Base-by-base conservation (phyloP, 306 rosid genomes). In the Cicer yamashitae region DNA sequence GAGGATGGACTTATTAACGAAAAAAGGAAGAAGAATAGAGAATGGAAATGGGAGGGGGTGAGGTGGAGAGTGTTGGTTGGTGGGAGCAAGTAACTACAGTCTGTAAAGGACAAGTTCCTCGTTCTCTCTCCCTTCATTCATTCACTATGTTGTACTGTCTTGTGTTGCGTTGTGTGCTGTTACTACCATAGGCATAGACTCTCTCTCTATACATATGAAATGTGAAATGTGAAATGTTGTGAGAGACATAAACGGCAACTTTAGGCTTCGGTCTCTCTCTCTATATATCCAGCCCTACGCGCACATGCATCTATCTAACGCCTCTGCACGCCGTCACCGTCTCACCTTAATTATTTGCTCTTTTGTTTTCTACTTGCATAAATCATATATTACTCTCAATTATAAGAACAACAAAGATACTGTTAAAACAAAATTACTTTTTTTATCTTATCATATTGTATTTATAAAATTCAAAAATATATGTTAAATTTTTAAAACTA, bases 1-100 rank as follows among this genome's bases (percentile, higher is more conserved):
- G 37, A 30, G 37, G 5, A 30, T 30, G 37, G 37, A 30, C 1
- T 30, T 30, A 30, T 7, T 17, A 15, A 53, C 62, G 10, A 10
- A 10, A 10, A 10, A 0, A 57, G 44, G 3, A 67, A 14, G 6
- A 30, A 7, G 1, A 48, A n/a, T 10, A 70, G 57, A 47, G 47
- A 43, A 53, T 9, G 45, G 80, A 77, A 83, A 48, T 73, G 85
- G 84, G 88, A 87, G 18, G 61, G 70, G 52, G 85, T 86, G 79
- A 88, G 93, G 84, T 85, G 89, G 87, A 85, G 88, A 76, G 93
- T 82, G 89, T 43, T 87, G 84, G 96, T 88, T 87, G 94, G 92
- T 88, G 88, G 87, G 73, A 74, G 73, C 39, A 73, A 88, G 86
- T 81, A 83, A 87, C 84, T 86, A 91, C 86, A 91, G 90, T 76